These are phyloP conservation scores for Phialophora chinensis DNA, from an alignment of 2,329 filamentous ascomycete species.

Conservation along the genomic window DNA sequence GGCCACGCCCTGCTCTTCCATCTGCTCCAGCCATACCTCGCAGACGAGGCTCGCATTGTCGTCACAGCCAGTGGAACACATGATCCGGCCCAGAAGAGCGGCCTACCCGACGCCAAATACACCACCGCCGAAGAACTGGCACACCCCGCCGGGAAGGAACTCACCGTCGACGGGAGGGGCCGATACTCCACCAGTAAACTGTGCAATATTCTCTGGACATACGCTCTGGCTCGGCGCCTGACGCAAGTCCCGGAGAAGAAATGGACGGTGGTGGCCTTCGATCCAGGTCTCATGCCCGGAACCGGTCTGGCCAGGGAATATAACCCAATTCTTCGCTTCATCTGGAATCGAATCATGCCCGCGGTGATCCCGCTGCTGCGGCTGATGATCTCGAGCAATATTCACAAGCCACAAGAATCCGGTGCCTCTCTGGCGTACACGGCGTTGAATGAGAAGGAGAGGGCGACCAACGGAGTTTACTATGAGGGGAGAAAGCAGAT, in stretches of 20 bases:
- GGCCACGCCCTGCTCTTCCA: slow-evolving; percentile 59
- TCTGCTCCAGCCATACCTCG: slow-evolving; percentile 52
- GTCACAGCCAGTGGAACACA: slow-evolving; percentile 56
- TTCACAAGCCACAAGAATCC: slow-evolving; percentile 50
- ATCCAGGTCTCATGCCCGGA: slow-evolving; percentile 59
- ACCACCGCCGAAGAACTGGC: slow-evolving; percentile 55
- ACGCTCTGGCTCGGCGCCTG: slow-evolving; percentile 52
- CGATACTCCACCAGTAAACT: slow-evolving; percentile 57
- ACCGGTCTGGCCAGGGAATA: slow-evolving; percentile 51
- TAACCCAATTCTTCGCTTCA: slow-evolving; percentile 40
- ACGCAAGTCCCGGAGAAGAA: slow-evolving; percentile 38
- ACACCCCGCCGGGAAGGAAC: slow-evolving; percentile 44
- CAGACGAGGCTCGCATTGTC: slow-evolving; percentile 51
- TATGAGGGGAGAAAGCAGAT: slow-evolving; percentile 53
- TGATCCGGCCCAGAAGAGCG: slow-evolving; percentile 53
- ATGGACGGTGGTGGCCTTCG: slow-evolving; percentile 52
- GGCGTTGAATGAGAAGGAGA: slow-evolving; percentile 44
- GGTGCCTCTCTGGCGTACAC: slow-evolving; percentile 51
- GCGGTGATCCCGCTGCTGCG: slow-evolving; percentile 47
- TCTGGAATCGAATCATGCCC: slow-evolving; percentile 49
- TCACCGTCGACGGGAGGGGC: slow-evolving; percentile 45
- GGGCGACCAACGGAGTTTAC: slow-evolving; percentile 50
- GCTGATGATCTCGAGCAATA: slow-evolving; percentile 45
- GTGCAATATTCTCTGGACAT: slow-evolving; percentile 57
- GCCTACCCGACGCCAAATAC: slow-evolving; percentile 53